Conservation (phyloP, 2,329 filamentous ascomycete genomes). For the Sporothrix protearum region DNA sequence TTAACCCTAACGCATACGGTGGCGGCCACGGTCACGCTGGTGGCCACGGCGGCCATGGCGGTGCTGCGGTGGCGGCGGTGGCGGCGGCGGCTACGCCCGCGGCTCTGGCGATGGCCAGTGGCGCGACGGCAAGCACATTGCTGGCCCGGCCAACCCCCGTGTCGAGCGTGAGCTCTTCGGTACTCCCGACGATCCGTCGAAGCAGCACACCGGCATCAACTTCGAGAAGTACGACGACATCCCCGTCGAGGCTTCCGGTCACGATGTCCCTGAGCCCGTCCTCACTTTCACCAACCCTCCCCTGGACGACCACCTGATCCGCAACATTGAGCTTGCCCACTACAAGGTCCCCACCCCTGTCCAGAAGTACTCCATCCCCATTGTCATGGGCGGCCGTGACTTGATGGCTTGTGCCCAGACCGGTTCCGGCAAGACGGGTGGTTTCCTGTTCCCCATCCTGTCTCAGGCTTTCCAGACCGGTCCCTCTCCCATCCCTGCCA, state of each 20-base stretch:
- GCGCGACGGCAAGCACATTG: slow-evolving; percentile 93
- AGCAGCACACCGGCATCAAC: slow-evolving; percentile 98
- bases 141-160: slow-evolving; percentile 82
- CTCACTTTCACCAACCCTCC: slow-evolving; percentile 89
- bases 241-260: slow-evolving; percentile 92
- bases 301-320: slow-evolving; percentile 86
- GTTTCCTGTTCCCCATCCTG: slow-evolving; percentile 97
- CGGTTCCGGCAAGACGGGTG: slow-evolving; percentile 99
- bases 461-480: slow-evolving; percentile 95
- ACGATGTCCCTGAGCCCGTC: slow-evolving; percentile 88
- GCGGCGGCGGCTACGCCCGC: slow-evolving; percentile 54
- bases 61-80: slow-evolving; percentile 36
- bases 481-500: slow-evolving; percentile 65
- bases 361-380: slow-evolving; percentile 99
- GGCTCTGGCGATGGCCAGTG: slow-evolving; percentile 95
- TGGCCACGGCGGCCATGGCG: slow-evolving; percentile 28
- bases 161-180: slow-evolving; percentile 96
- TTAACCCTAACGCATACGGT: slow-evolving; percentile 60
- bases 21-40: slow-evolving; percentile 22
- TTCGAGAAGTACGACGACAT: slow-evolving; percentile 99
- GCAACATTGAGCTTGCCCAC: slow-evolving; percentile 88
- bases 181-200: slow-evolving; percentile 81
- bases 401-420: slow-evolving; percentile 99
- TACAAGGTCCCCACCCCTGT: slow-evolving; percentile 97
- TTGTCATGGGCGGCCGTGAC: slow-evolving; percentile 96